Conservation (phyloP, 108 stramenopile genomes). For the Heterococcus sp. region DNA sequence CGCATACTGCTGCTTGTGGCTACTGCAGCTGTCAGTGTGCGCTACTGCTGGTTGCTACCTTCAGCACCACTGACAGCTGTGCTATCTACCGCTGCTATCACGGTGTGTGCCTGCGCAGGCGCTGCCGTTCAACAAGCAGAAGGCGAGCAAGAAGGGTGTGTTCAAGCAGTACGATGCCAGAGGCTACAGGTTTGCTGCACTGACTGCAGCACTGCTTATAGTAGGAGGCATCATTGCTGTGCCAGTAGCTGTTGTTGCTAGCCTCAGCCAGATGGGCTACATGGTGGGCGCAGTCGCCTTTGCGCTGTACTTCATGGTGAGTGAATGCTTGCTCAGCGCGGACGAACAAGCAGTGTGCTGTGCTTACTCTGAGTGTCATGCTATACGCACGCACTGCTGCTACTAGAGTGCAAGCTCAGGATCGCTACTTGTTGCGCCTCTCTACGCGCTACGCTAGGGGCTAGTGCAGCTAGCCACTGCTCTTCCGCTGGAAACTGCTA, state of each 20-base stretch:
- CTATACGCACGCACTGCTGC: no score
- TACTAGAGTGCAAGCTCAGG: neutral
- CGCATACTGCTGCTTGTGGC: no score
- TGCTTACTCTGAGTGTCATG: neutral
- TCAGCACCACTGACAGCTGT: no score
- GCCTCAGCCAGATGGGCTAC: constrained; percentile 29
- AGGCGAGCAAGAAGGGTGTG: neutral
- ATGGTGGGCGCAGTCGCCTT: constrained; percentile 10
- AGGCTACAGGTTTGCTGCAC: no score
- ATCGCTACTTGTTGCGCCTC: neutral
- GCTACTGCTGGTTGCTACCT: no score
- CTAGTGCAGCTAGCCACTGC: neutral
- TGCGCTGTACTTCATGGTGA: constrained; percentile 7
- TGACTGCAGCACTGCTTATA: neutral
- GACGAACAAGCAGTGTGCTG: neutral
- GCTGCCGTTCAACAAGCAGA: neutral
- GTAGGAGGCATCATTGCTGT: neutral
- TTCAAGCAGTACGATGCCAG: no score
- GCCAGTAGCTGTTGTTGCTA: no score
- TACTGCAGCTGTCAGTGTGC: no score
- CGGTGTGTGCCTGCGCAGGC: neutral
- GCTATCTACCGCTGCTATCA: no score
- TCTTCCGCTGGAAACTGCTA: constrained; percentile 12
- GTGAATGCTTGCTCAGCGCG: neutral
- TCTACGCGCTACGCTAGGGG: neutral